Evolutionary conservation across 306 rosid genomes (phyloP), one percentile per base, ranked within the genome.

Genomic region (Sindora glabra): DNA sequence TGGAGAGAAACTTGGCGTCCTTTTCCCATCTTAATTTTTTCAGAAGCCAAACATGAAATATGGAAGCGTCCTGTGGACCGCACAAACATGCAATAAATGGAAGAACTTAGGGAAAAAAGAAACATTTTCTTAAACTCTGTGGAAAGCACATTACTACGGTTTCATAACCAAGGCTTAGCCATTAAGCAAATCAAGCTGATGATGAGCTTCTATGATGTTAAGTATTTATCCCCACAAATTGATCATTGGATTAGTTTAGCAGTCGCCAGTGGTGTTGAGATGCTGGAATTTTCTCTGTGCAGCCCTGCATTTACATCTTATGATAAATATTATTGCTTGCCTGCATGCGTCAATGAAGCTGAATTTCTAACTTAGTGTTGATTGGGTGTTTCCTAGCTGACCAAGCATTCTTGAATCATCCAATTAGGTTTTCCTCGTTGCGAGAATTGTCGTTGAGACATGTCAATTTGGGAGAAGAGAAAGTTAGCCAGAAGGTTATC

Each of bases 1-100:
- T 68, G 66, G 73, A 36, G n/a, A 14, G 42, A 68, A 3, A n/a
- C 50, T 10, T 57, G 65, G 73, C 1, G 24, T 26, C 56, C 66
- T 2, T 68, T 47, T 48, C 59, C 59, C 18, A 37, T 38, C 15
- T 17, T 68, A n/a, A 48, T 30, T 34, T 47, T 68, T 38, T 30
- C 36, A 41, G 17, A 30, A 36, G 10, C 32, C 3, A 21, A 3
- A 33, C 41, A 14, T 68, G 29, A 19, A 47, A 2, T 4, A n/a
- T n/a, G 24, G 1, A 5, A 21, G 52, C 10, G 21, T 5, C 1
- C 40, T 36, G 4, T 3, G 5, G 25, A 5, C 2, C 16, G 0
- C 13, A 7, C 5, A 15, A 13, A 4, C 12, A 2, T 2, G 3
- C 16, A 3, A 10, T n/a, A 21, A 46, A 21, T 9, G 15, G 2